A percentile compares a stretch with the other conserved stretches of the same genome.
Evolutionary conservation across 2,329 filamentous ascomycete genomes (phyloP).

Genomic region (Fusarium hostae): DNA sequence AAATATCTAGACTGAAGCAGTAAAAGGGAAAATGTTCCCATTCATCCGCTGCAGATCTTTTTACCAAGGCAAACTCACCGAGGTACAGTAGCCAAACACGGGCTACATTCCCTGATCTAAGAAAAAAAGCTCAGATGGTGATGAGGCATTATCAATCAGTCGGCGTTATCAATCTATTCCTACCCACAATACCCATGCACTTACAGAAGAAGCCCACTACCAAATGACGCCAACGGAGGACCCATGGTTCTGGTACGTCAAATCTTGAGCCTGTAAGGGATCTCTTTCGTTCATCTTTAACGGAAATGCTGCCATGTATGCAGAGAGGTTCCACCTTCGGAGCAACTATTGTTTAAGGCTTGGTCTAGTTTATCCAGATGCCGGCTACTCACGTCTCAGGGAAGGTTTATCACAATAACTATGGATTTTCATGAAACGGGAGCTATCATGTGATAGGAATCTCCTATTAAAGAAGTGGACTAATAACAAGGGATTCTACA

Average conservation of each 20-base stretch:
- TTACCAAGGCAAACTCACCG: background rate
- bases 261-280: background rate
- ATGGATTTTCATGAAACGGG: background rate
- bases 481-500: background rate
- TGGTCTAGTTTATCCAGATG: conserved; percentile 3
- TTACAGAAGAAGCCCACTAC: conserved; percentile 25
- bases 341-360: conserved; percentile 4
- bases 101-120: background rate
- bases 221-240: conserved; percentile 27
- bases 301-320: background rate
- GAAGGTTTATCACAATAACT: background rate
- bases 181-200: conserved; percentile 21
- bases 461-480: background rate
- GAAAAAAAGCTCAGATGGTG: conserved; percentile 13
- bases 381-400: background rate
- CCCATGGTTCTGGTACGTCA: conserved; percentile 17
- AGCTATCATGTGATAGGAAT: background rate
- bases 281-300: conserved; percentile 8
- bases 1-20: background rate
- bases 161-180: conserved; percentile 41
- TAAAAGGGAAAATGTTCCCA: background rate
- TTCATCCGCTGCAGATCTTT: background rate
- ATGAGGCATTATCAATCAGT: conserved; percentile 44
- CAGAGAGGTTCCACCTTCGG: conserved; percentile 14
- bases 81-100: background rate